Base-by-base conservation (phyloP, 78 protist species). In the Dictyostelium brefeldianum region DNA sequence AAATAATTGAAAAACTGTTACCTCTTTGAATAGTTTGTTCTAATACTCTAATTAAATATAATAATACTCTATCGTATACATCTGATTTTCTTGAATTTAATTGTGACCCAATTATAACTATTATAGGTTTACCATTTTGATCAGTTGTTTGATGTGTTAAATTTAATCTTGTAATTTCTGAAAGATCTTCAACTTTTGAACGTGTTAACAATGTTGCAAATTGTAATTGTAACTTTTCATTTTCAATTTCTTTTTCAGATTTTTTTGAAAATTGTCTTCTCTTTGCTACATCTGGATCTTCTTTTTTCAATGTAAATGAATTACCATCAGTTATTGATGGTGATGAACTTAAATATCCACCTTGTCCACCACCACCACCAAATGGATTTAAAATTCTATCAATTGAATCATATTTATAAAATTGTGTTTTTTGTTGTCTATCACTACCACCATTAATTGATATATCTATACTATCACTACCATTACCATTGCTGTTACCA, bases 201-300 rank as follows among this genome's bases (percentile, higher is more conserved):
- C 29, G n/a, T 6, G 47, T 48, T 36, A 90, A 43, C 67, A 65
- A 79, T 20, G 20, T 41, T 82, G 22, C 5, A 64, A 54, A 73
- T 78, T 36, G 27, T 64, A 15, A 17, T 57, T 70, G n/a, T 17
- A 78, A 12, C 50, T 22, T 36, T n/a, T 70, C 79, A 29, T 53
- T 48, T 41, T 78, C 48, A 14, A 64, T 12, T 57, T 73, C 25
- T 78, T 75, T 82, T 29, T 17, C 84, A n/a, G 80, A 31, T 62
- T n/a, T 64, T 59, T 75, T 71, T 73, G 77, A 54, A 10, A 57
- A 10, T 7, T 71, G 62, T 50, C 79, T 73, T n/a, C 31, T 53
- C 57, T 81, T 81, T 43, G 17, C 59, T 22, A 89, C 22, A 89
- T 89, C 94, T 59, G 94, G 89, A 78, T 89, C 81, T 17, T 89